Evolutionary conservation across 768 basidiomycete genomes (phyloP), one percentile per base, ranked within the genome.

Genomic region (Pleurotus djamor): DNA sequence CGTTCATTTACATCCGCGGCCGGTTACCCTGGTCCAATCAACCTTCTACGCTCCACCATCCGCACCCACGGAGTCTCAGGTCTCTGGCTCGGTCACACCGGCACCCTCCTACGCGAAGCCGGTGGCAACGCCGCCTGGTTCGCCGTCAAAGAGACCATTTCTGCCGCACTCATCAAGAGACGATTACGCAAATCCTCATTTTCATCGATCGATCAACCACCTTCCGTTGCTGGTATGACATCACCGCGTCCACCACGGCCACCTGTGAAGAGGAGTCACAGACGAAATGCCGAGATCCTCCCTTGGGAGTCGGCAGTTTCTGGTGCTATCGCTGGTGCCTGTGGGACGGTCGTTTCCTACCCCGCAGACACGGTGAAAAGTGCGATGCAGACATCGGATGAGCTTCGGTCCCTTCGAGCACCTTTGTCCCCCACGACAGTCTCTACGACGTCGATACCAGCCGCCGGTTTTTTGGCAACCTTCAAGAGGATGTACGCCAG

Each of bases 351-450:
- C 66, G 81, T 92, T n/a, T 79, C 96, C 55, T 98, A 96, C 79
- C 96, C 96, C 0, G 95, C 95, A 4, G 96, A 98, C 73, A 91
- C 92, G 33, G 83, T 98, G 66, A 98, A 98, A 80, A 92, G 89
- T 62, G 83, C 93, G 59, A 92, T 98, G 69, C 96, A 98, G 79
- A 98, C 96, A 0, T 91, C 89, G 70, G 90, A 91, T 56, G 96
- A 97, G 72, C 78, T 96, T 59, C 79, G 91, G 6, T 37, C 54
- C 14, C n/a, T n/a, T 12, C 36, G 41, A 56, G 17, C 41, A 8
- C 84, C 87, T 41, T 70, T 79, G 33, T 72, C 74, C 16, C 57
- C 56, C 10, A 65, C 70, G 21, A 28, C 21, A 28, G 21, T 28
- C 13, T 60, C 61, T 45, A 58, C 68, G 45, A 47, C 59, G 35